Percentiles rank a stretch among this genome's conserved stretches.
These are phyloP conservation scores for Sphaerulina musiva DNA, from an alignment of 2,329 filamentous ascomycete species.

Conservation along the genomic window DNA sequence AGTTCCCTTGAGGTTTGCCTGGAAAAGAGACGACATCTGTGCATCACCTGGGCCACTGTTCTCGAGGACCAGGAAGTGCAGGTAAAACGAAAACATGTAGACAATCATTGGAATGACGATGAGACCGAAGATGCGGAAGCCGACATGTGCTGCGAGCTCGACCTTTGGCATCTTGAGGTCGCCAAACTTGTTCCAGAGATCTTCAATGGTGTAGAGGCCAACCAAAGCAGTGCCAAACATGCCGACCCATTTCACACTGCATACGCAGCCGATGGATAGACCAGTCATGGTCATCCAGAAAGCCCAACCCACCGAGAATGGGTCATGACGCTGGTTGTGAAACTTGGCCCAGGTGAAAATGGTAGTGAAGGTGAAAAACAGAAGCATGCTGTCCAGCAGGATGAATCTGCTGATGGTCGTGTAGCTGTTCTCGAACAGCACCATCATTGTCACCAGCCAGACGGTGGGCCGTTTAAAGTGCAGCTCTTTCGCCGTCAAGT, in stretches of 20 bases:
- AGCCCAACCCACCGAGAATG: slow-evolving; percentile 89
- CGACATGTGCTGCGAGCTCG: slow-evolving; percentile 68
- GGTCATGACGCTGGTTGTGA: slow-evolving; percentile 76
- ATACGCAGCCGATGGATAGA: slow-evolving; percentile 93
- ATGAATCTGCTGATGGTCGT: slow-evolving; percentile 98
- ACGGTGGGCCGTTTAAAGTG: slow-evolving; percentile 79
- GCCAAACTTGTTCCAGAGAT: slow-evolving; percentile 97
- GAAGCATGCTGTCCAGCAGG: slow-evolving; percentile 93
- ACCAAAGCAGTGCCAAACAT: slow-evolving; percentile 93
- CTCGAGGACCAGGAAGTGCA: slow-evolving; percentile 90
- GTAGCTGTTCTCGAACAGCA: slow-evolving; percentile 98
- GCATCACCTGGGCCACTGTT: slow-evolving; percentile 93
- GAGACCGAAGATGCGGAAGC: slow-evolving; percentile 73
- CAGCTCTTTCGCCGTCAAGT: slow-evolving; percentile 88
- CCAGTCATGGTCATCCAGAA: slow-evolving; percentile 90
- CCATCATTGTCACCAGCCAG: slow-evolving; percentile 94
- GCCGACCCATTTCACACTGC: slow-evolving; percentile 97
- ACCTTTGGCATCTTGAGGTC: slow-evolving; percentile 81
- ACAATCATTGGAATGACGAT: slow-evolving; percentile 85
- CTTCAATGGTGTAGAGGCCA: slow-evolving; percentile 90
- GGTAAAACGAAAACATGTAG: slow-evolving; percentile 90
- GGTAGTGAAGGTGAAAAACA: slow-evolving; percentile 97
- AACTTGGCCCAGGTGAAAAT: slow-evolving; percentile 97
- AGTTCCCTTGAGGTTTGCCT: slow-evolving; percentile 89
- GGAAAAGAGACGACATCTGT: slow-evolving; percentile 99